Evolutionary conservation across 176 grass and related monocot species (phyloP).

Genomic region (Panicum miliaceum): DNA sequence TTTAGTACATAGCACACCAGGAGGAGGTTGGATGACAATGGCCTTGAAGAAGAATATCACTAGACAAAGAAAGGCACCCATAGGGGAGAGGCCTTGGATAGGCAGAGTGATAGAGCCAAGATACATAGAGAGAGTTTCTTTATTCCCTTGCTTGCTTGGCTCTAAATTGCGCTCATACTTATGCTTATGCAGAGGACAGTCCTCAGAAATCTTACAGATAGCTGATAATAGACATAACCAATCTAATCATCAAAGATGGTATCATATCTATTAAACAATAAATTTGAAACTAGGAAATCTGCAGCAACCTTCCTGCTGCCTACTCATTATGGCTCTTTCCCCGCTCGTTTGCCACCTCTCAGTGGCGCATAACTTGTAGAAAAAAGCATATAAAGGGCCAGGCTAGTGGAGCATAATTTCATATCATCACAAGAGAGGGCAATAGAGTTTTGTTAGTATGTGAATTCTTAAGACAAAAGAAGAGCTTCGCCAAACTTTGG

Average conservation of each 20-base stretch:
- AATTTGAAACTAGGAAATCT: not conserved
- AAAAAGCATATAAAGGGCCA: not conserved
- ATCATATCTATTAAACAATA: not conserved
- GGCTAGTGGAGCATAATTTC: not conserved
- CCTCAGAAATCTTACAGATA: not conserved
- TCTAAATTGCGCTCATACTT: not conserved
- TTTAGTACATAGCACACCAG: not conserved
- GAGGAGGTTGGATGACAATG: not conserved
- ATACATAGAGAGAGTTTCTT: not conserved
- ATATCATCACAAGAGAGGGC: not conserved
- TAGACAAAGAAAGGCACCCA: not conserved
- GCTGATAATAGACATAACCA: not conserved
- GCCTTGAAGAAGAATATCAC: not conserved
- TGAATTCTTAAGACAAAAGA: not conserved
- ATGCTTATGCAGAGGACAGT: not conserved
- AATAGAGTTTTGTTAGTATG: constrained; percentile 3
- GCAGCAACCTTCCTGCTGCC: not conserved
- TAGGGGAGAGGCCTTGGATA: not conserved
- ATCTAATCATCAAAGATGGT: not conserved
- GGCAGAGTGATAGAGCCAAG: not conserved
- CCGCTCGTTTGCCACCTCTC: not conserved
- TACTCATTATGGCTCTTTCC: not conserved
- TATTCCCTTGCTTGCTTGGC: not conserved
- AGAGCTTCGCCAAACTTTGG: not conserved
- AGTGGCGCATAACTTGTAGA: not conserved